Percentiles rank a stretch among this genome's conserved stretches.
Conservation (phyloP, 768 basidiomycete species). For the Hericium coralloides region DNA sequence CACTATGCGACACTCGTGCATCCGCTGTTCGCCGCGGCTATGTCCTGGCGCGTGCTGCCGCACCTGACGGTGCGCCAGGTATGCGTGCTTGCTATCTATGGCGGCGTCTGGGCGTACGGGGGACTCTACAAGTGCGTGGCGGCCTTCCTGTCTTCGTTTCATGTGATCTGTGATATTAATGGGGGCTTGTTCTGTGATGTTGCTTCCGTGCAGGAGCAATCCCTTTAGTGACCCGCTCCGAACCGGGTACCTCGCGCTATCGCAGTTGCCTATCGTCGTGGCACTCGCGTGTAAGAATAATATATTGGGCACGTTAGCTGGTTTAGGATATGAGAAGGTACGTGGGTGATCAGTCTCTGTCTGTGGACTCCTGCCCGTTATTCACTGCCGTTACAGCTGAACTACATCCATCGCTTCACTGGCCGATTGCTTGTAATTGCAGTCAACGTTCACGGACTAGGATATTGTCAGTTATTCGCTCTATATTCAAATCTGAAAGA, state of each 20-base stretch:
- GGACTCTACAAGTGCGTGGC: conserved; percentile 22
- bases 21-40: conserved; percentile 20
- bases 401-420: conserved; percentile 46
- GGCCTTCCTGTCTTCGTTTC: not conserved
- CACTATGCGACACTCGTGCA: conserved; percentile 28
- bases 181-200: not conserved
- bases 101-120: conserved; percentile 25
- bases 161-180: not conserved
- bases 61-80: conserved; percentile 31
- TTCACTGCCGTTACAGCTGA: conserved; percentile 27
- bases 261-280: conserved; percentile 38
- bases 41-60: conserved; percentile 25
- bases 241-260: conserved; percentile 28
- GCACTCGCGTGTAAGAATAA: conserved; percentile 43
- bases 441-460: conserved; percentile 32
- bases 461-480: conserved; percentile 26
- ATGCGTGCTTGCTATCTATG: conserved; percentile 28
- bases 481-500: not conserved
- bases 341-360: conserved; percentile 2
- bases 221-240: conserved; percentile 27
- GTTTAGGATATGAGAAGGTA: conserved; percentile 41
- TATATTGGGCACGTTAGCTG: conserved; percentile 29
- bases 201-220: conserved; percentile 4
- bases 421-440: conserved; percentile 34
- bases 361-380: not conserved